Evolutionary conservation across 1,284 basidiomycete genomes (phyloP).

Genomic region (Coniferiporia sulphurascens): DNA sequence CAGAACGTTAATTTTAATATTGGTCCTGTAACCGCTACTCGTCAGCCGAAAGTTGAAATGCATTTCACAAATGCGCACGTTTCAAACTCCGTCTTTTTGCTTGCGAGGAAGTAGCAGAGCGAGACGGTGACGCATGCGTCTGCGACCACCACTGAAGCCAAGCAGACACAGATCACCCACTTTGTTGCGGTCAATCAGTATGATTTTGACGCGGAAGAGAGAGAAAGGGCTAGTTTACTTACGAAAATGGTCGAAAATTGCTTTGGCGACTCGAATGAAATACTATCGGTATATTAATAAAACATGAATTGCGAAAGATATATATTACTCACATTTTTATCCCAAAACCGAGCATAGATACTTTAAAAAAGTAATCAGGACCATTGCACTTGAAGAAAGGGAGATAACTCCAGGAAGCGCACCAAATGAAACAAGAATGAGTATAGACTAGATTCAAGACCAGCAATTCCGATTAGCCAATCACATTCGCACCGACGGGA

Average conservation of each 20-base stretch:
- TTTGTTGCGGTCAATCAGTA: background rate
- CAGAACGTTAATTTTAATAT: slow-evolving; percentile 7
- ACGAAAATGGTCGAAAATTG: background rate
- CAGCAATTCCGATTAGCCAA: background rate
- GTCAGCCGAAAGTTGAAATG: background rate
- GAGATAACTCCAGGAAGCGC: background rate
- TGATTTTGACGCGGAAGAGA: background rate
- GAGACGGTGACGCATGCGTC: slow-evolving; percentile 6
- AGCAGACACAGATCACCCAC: slow-evolving; percentile 9
- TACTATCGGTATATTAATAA: background rate
- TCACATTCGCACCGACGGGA: background rate
- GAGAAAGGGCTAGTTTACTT: too few species aligned
- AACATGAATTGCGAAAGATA: background rate
- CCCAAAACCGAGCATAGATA: background rate
- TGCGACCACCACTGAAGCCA: slow-evolving; percentile 4
- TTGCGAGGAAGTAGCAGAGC: slow-evolving; percentile 8
- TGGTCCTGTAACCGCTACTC: background rate
- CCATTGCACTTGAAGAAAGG: background rate
- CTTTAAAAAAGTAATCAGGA: background rate
- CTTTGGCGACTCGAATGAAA: background rate
- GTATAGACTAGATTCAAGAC: background rate
- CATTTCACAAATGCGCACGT: background rate
- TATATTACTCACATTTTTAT: background rate
- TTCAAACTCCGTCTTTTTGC: slow-evolving; percentile 8
- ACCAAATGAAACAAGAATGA: slow-evolving; percentile 8